Evolutionary conservation across 2,329 filamentous ascomycete genomes (phyloP).

Genomic region (Sporothrix brasiliensis): DNA sequence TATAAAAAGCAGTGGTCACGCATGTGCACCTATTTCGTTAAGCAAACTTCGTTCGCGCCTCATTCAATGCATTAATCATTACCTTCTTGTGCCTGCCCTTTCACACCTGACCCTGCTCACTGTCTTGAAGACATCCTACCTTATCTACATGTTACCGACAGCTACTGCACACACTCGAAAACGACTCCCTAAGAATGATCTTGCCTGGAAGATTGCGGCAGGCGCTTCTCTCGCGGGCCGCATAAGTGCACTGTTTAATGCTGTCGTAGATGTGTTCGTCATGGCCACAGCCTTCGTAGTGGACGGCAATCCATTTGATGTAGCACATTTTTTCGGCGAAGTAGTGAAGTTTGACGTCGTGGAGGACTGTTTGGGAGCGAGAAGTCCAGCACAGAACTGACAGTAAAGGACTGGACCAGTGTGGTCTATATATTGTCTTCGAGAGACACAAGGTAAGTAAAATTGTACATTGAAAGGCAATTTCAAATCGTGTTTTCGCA

Average conservation of each 20-base stretch:
- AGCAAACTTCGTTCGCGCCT: not conserved
- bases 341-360: not conserved
- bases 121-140: not conserved
- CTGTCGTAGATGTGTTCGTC: not conserved
- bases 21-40: not conserved
- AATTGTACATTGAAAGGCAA: not conserved
- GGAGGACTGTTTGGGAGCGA: no score
- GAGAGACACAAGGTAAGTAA: not conserved
- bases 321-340: not conserved
- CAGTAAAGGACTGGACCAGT: not conserved
- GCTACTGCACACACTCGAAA: not conserved
- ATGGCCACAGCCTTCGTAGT: constrained; percentile 9
- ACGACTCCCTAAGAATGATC: not conserved
- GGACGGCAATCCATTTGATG: not conserved
- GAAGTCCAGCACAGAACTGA: not conserved
- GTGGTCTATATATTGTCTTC: not conserved
- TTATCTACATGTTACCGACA: not conserved
- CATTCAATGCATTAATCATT: not conserved
- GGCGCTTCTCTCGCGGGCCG: not conserved
- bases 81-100: not conserved
- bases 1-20: not conserved
- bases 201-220: not conserved
- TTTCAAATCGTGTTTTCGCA: not conserved
- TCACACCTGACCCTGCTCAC: not conserved
- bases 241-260: not conserved